Base-by-base conservation (phyloP, 352 stramenopile species). In the Phytophthora meadii region DNA sequence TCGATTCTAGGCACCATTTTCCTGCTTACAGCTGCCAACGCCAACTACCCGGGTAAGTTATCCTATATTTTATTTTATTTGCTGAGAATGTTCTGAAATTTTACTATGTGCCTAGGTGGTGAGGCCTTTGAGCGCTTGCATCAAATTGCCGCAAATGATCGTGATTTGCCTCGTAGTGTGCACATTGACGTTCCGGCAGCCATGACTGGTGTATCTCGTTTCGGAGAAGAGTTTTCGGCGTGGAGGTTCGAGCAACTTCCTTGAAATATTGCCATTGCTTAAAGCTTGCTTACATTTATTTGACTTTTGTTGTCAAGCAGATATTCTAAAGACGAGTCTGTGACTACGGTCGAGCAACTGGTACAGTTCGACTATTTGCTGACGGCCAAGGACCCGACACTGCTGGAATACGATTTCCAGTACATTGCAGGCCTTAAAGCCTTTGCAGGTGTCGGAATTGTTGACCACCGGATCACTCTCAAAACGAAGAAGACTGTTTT, bases 121-220 rank as follows among this genome's bases (percentile, higher is more conserved):
- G 66, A 89, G 14, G 88, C 88, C 0, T 94, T 95, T 30, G 44
- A 47, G 15, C 66, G 64, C 9, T 70, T 95, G 8, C 88, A 95
- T 41, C 53, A 88, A 42, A 22, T 88, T n/a, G 65, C 67, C 7
- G 15, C 27, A 3, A 65, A 60, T 2, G 54, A 89, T 22, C 65
- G 65, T 4, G 11, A 79, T 7, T 49, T 79, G 14, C 65, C 66
- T 39, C 72, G 68, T 6, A 78, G 49, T 14, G 83, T 98, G 36
- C 88, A 99, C 61, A 96, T 99, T 64, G 94, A 98, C 70, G 93
- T 98, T 3, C 77, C 89, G 7, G 79, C 96, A 12, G 95, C 96
- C 8, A 98, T 99, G 95, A 98, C 93, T 1, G 97, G 97, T 27
- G 94, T 99, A 14, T 95, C 85, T 34, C 82, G 87, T 40, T 96